These are phyloP conservation scores for Aspergillus sp. DNA, from an alignment of 2,329 filamentous ascomycete species.

Conservation along the genomic window DNA sequence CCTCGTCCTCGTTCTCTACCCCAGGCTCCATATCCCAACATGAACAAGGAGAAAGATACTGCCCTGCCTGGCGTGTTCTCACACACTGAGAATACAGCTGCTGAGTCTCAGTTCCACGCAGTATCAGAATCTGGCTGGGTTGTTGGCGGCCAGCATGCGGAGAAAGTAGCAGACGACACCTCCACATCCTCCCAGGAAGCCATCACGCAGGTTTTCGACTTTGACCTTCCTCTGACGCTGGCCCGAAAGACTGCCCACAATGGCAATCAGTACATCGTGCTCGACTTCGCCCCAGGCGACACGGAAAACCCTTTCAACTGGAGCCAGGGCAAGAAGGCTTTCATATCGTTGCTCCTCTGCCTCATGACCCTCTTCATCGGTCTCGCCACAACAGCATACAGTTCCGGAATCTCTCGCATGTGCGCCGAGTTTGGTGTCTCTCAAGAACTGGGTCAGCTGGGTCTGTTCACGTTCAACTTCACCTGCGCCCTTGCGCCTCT, in stretches of 20 bases:
- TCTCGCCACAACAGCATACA: constrained; percentile 54
- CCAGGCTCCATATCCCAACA: constrained; percentile 7
- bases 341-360: constrained; percentile 48
- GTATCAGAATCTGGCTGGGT: constrained; percentile 15
- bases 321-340: constrained; percentile 43
- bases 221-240: constrained; percentile 50
- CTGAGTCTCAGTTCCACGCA: constrained; percentile 4
- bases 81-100: constrained; percentile 22
- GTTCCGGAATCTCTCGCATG: constrained; percentile 49
- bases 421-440: constrained; percentile 43
- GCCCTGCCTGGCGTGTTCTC: constrained; percentile 22
- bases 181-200: constrained; percentile 15
- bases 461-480: constrained; percentile 52
- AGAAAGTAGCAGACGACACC: constrained; percentile 20
- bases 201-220: constrained; percentile 38
- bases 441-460: constrained; percentile 46
- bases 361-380: constrained; percentile 55
- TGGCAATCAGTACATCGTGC: constrained; percentile 45
- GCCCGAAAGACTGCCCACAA: constrained; percentile 43
- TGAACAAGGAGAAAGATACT: constrained; percentile 21
- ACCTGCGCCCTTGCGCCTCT: constrained; percentile 48
- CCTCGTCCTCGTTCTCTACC: background rate
- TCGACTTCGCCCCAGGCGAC: constrained; percentile 48
- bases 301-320: constrained; percentile 54
- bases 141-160: constrained; percentile 26